Base-by-base conservation (phyloP, 345 rosid species). In the Arabidopsis arenosa region DNA sequence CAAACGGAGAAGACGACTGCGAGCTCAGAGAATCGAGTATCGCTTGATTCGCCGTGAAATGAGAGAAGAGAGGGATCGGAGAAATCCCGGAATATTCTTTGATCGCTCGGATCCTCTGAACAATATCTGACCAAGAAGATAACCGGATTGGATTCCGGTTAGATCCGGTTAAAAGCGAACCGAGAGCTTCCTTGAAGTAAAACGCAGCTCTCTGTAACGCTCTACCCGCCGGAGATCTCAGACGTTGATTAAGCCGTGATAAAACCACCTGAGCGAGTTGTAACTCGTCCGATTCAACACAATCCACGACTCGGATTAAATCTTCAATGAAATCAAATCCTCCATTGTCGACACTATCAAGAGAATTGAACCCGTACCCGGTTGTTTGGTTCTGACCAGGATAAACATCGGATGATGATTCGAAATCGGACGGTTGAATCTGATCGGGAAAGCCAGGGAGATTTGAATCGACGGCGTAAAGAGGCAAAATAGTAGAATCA, bases 21-120 rank as follows among this genome's bases (percentile, higher is more conserved):
- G 89, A 88, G 21, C 78, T 85, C 0, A 96, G 53, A 2, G 96
- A 77, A 12, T 96, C 99, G 5, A 93, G 88, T 48, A 96, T 83
- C 4, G 95, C 95, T 84, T 96, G 99, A 64, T 86, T 91, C 17
- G 91, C 79, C 4, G 93, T 93, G 87, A 93, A 89, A 69, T 93
- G 97, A 10, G 88, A 80, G 75, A 96, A 96, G 86, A 96, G 90
- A 64, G 98, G 93, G 23, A 96, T 87, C 5, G 98, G 99, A 14
- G 97, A 93, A 48, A 89, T 79, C 3, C 79, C 89, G 52, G 88
- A 88, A 80, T 83, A 96, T 61, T 85, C 90, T 76, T 86, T 89
- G 75, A 88, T 84, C 5, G 97, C 89, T 45, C 77, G 74, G 49
- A 96, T 87, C 10, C 85, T 88, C 55, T 93, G 95, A 35, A 96